Base-by-base conservation (phyloP, 306 rosid genomes). In the Bauhinia variegata region DNA sequence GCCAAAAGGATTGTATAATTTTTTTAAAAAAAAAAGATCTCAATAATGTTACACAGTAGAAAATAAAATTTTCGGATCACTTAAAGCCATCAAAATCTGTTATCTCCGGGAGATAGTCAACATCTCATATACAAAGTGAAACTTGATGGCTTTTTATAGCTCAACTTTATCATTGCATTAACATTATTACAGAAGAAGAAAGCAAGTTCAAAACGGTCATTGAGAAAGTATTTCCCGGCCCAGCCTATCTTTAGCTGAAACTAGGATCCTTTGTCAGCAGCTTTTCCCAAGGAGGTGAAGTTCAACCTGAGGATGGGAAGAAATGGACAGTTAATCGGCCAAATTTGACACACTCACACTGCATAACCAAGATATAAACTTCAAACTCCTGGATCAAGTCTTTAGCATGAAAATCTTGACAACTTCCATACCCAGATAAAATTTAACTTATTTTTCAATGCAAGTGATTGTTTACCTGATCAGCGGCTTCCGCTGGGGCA, bases 241-340 rank as follows among this genome's bases (percentile, higher is more conserved):
- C 54, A 66, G 62, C 54, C 60, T 37, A 58, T 60, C 51, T 54
- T 48, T 68, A 51, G 68, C 80, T 58, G 16, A 61, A 51, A 16
- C 62, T 54, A 33, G 8, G 37, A 60, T 55, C 92, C 75, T 72
- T 83, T 82, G 55, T 86, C 86, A 39, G 87, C 68, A 60, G 85
- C 84, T 83, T 85, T 90, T 41, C 82, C 86, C 74, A 93, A 56
- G 42, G 99, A 88, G 60, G 96, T 90, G 78, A 93, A 85, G 78
- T 78, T 90, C 74, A 93, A 65, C 95, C 99, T 93, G 89, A 71
- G 79, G 68, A 50, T 39, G 60, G 65, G 48, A 34, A 38, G 18
- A 58, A 56, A 74, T 62, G 53, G 66, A 67, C 37, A 44, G 6
- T 43, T 12, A 50, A 67, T 18, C 52, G 43, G 71, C 54, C 30